phyloP scores from a whole-genome alignment of 108 stramenopile species.

The Skeletonema potamos region DNA sequence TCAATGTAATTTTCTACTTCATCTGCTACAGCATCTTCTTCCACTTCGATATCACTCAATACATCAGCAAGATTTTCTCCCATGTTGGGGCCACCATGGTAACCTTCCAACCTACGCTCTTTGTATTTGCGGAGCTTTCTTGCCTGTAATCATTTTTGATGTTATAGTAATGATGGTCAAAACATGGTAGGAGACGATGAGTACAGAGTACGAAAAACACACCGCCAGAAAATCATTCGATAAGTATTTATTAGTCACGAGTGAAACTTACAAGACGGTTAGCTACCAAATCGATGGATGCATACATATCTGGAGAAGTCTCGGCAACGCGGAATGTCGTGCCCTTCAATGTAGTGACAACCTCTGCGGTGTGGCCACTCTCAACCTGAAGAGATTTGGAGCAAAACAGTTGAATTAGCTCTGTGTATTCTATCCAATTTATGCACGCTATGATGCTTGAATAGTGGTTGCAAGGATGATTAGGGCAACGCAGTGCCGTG shows the following conservation, averaged over 20 bases:
- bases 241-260: not conserved
- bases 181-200: too few relatives aligned
- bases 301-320: slow-evolving; percentile 83
- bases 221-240: not conserved
- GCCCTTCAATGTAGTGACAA: slow-evolving; percentile 78
- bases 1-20: slow-evolving; percentile 61
- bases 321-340: slow-evolving; percentile 75
- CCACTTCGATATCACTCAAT: slow-evolving; percentile 52
- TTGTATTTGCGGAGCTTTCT: slow-evolving; percentile 86
- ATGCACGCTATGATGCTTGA: not conserved
- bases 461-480: not conserved
- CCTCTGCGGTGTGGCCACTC: slow-evolving; percentile 75
- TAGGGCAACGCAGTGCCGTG: not conserved
- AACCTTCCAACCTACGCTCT: slow-evolving; percentile 77
- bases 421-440: not conserved
- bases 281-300: slow-evolving; percentile 73
- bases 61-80: slow-evolving; percentile 78
- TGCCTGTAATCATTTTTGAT: slow-evolving; percentile 13
- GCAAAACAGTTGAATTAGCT: not conserved
- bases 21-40: slow-evolving; percentile 31
- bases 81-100: slow-evolving; percentile 80
- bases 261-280: slow-evolving; percentile 52
- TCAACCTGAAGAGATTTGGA: slow-evolving; percentile 60
- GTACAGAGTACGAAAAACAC: not conserved
- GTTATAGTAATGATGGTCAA: not conserved